Evolutionary conservation across 345 rosid species (phyloP).

Genomic region (Melaleuca quinquenervia): DNA sequence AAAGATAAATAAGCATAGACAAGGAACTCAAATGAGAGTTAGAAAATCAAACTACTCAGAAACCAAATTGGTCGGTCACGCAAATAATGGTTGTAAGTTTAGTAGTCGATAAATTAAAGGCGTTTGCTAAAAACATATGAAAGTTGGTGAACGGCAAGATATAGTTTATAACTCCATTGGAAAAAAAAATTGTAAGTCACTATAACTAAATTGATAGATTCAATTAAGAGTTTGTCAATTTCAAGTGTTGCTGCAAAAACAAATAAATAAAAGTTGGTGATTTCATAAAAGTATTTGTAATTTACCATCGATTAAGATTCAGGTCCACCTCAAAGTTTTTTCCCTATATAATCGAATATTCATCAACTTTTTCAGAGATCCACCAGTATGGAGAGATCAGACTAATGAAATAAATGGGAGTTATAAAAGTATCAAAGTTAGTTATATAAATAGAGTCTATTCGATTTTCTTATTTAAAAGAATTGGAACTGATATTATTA

Average conservation of each 20-base stretch:
- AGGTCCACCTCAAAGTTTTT: no score
- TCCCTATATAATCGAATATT: no score
- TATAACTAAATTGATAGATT: neutral
- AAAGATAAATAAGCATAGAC: no score
- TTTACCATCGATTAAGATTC: neutral
- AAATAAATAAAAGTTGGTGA: neutral
- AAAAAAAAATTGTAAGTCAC: neutral
- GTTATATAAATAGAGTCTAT: neutral
- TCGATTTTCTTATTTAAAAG: no score
- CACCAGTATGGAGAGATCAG: neutral
- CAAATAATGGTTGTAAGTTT: neutral
- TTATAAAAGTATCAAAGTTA: no score
- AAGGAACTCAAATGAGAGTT: neutral
- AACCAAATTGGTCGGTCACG: neutral
- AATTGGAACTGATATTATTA: no score
- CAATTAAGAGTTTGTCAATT: neutral
- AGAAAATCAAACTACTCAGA: neutral
- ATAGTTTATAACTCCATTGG: neutral
- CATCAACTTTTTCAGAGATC: neutral
- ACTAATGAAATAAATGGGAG: neutral
- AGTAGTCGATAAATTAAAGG: neutral
- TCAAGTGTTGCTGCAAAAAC: neutral
- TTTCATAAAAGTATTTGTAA: neutral
- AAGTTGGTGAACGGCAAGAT: neutral
- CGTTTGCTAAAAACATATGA: neutral